Conservation (phyloP, 2,329 filamentous ascomycete species). For the Davidsoniella australis region DNA sequence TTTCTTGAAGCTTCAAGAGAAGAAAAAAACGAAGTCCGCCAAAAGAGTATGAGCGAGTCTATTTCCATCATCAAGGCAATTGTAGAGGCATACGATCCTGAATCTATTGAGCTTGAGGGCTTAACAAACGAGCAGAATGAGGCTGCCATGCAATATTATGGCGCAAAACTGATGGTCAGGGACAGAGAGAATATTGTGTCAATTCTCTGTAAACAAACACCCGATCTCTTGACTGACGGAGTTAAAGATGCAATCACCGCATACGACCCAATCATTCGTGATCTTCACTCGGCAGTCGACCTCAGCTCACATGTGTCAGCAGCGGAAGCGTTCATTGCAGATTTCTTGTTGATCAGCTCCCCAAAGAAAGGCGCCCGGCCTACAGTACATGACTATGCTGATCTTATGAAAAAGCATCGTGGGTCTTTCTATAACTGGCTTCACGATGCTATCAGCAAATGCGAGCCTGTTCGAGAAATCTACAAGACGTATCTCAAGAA, state of each 20-base stretch:
- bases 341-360: constrained; percentile 37
- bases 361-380: constrained; percentile 25
- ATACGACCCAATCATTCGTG: constrained; percentile 59
- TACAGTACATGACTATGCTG: constrained; percentile 55
- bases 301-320: constrained; percentile 52
- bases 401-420: constrained; percentile 47
- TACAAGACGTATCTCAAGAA: constrained; percentile 9
- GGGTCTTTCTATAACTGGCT: constrained; percentile 50
- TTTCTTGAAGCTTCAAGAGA: constrained; percentile 35
- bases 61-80: constrained; percentile 52
- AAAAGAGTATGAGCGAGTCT: constrained; percentile 30
- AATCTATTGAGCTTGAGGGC: constrained; percentile 17
- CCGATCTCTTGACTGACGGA: constrained; percentile 55
- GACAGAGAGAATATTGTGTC: constrained; percentile 57
- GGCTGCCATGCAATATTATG: constrained; percentile 28
- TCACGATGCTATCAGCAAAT: constrained; percentile 34
- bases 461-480: constrained; percentile 5
- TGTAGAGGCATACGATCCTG: constrained; percentile 35
- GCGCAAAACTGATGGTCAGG: constrained; percentile 50
- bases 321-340: constrained; percentile 49
- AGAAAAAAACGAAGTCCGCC: constrained; percentile 41
- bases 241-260: constrained; percentile 47
- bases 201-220: constrained; percentile 48
- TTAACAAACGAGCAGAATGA: constrained; percentile 10
- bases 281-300: constrained; percentile 54